Evolutionary conservation across 108 stramenopile genomes (phyloP), one percentile per base, ranked within the genome.

Genomic region (Conticribra guillardii): DNA sequence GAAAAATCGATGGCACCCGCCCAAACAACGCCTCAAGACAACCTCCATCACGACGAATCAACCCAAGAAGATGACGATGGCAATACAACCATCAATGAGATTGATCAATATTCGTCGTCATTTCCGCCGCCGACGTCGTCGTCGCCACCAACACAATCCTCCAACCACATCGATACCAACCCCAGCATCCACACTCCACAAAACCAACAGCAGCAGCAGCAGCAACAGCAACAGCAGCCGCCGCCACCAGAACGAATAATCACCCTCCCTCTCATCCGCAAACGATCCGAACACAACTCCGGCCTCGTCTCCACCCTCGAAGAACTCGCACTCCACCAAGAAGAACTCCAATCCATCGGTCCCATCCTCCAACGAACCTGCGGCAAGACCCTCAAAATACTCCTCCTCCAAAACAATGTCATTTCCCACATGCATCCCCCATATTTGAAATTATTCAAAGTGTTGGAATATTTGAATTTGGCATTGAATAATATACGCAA

Each of bases 391-490:
- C 70, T 96, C 15, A 90, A 92, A 71, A 96, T 96, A 18, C 71
- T 96, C 19, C 86, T 95, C 60, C 79, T 96, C 24, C 93, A 95
- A 59, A 96, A 96, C 76, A 96, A 96, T 76, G 85, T 89, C 32
- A 92, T 95, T 56, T 69, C 76, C 34, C 68, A 74, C 23, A 86
- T 96, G 73, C 74, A 86, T 32, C 56, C 62, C 15, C 16, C 23
- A 19, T 87, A 95, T 56, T 62, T 94, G 62, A 84, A 86, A 58
- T 85, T 87, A 24, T 65, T 95, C 64, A 93, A 91, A 51, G 60
- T 76, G 30, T 82, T 96, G n/a, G 83, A 91, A 69, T 96, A 96
- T 73, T 79, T 96, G 54, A 96, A 96, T 73, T 74, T 96, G 50
- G 93, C 96, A 22, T 73, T 94, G 64, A 96, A 96, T 70, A 95